These are phyloP conservation scores for Pulicaria dysenterica DNA, from an alignment of 129 eudicot genomes.

Conservation along the genomic window DNA sequence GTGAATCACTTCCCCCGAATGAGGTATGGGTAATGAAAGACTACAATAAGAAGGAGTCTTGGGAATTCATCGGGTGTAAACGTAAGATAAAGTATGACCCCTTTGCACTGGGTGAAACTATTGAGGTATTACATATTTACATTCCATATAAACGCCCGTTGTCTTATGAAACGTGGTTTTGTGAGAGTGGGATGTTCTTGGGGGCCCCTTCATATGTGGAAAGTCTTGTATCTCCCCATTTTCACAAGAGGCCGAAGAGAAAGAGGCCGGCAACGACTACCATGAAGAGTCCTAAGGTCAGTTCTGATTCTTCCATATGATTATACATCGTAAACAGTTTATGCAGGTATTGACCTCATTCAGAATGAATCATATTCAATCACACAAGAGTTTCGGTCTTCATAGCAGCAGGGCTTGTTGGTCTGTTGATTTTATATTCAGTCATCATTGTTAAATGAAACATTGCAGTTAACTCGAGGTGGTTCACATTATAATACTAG, in stretches of 20 bases:
- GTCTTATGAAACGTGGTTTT: background rate
- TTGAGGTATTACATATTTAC: conserved; percentile 13
- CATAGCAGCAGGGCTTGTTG: too few relatives aligned
- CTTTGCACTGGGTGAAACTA: conserved; percentile 2
- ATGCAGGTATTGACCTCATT: too few relatives aligned
- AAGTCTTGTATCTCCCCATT: conserved; percentile 34
- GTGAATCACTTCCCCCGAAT: background rate
- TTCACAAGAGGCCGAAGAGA: background rate
- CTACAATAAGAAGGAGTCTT: conserved; percentile 19
- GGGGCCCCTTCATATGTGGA: conserved; percentile 18
- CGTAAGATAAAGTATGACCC: conserved; percentile 1
- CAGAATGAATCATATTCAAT: too few relatives aligned
- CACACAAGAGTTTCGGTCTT: background rate
- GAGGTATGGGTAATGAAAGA: conserved; percentile 30
- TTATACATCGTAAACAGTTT: too few relatives aligned
- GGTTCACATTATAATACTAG: background rate
- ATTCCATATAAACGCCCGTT: conserved; percentile 8
- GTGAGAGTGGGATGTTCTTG: background rate
- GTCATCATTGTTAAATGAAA: too few relatives aligned
- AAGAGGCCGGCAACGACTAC: background rate
- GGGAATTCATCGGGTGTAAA: conserved; percentile 7
- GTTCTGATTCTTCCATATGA: background rate
- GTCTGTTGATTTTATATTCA: too few relatives aligned
- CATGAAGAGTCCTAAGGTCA: conserved; percentile 15
- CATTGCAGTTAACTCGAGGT: background rate